Evolutionary conservation across 179 eudicot genomes (phyloP), one percentile per base, ranked within the genome.

Genomic region (Sideroxylon spinosum): DNA sequence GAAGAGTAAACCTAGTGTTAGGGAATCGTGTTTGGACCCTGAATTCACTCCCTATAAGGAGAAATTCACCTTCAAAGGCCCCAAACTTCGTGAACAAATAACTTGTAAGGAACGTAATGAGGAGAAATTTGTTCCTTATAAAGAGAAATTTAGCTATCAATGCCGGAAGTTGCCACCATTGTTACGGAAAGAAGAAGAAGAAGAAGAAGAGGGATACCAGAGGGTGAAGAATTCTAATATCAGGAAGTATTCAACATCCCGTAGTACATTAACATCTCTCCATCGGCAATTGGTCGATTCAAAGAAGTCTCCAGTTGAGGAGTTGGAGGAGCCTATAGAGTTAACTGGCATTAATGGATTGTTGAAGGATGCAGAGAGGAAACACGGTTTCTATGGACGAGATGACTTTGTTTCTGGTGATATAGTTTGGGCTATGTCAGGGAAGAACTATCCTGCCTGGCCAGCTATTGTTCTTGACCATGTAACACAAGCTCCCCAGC

Each of bases 391-490:
- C n/a, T 48, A 79, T 75, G 84, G 84, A 80, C 73, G 69, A 6
- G 85, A 83, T 61, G 90, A 81, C 10, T 95, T 88, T 85, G 79
- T 65, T 60, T 85, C 91, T 0, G 99, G 98, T 76, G 98, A 96
- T 81, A 82, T 94, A n/a, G 98, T 96, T 74, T 96, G 99, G 99
- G 97, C 91, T 2, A 84, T 86, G 77, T 84, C 94, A 0, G 96
- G 97, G 77, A 89, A 78, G 78, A 84, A 84, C 71, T 90, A 88
- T 79, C 98, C 98, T 22, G 97, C 92, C 22, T 96, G 99, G 99
- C 99, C 99, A 13, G 99, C 94, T 20, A 91, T 96, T 77, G 94
- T 96, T 77, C 89, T 96, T 84, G 86, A 94, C 85, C 90, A 95
- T 23, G 78, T 79, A 28, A 77, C 87, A 13, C 97, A 96, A 79